These are phyloP conservation scores for Domatiomyces globalis DNA, from an alignment of 2,329 filamentous ascomycete species.

Conservation along the genomic window DNA sequence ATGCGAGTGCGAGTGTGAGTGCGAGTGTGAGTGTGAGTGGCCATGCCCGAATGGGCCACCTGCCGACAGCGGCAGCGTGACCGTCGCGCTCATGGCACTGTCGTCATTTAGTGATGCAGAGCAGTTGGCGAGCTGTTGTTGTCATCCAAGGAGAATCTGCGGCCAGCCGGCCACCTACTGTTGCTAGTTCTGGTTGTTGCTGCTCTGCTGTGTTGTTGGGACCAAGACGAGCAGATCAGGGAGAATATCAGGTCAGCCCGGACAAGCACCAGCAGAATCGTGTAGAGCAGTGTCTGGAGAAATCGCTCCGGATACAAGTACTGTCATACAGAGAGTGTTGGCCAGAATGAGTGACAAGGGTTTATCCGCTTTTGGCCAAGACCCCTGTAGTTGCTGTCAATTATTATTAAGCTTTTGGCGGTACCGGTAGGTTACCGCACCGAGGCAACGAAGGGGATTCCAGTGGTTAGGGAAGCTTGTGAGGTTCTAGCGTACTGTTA, in stretches of 20 bases:
- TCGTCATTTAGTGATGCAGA: background rate
- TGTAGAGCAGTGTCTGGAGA: background rate
- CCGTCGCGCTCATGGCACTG: slow-evolving; percentile 16
- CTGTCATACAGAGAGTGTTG: background rate
- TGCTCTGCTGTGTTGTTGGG: background rate
- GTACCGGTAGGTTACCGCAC: background rate
- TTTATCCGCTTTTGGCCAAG: background rate
- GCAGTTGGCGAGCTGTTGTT: background rate
- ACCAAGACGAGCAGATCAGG: background rate
- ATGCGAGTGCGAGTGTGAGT: slow-evolving; percentile 24
- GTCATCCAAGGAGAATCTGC: background rate
- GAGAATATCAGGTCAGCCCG: background rate
- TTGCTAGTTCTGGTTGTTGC: background rate
- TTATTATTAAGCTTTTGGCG: background rate
- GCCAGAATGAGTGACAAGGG: background rate
- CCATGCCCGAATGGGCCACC: slow-evolving; percentile 22
- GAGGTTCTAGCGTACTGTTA: background rate
- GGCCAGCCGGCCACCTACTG: background rate
- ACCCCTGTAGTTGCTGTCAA: background rate
- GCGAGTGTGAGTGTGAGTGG: slow-evolving; percentile 22
- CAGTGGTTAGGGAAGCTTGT: background rate
- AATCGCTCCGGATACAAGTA: background rate
- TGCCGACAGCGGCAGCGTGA: slow-evolving; percentile 19
- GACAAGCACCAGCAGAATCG: background rate
- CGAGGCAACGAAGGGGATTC: background rate